Evolutionary conservation across 2,329 filamentous ascomycete species (phyloP).

Genomic region (Myriosclerotinia duriaeana): DNA sequence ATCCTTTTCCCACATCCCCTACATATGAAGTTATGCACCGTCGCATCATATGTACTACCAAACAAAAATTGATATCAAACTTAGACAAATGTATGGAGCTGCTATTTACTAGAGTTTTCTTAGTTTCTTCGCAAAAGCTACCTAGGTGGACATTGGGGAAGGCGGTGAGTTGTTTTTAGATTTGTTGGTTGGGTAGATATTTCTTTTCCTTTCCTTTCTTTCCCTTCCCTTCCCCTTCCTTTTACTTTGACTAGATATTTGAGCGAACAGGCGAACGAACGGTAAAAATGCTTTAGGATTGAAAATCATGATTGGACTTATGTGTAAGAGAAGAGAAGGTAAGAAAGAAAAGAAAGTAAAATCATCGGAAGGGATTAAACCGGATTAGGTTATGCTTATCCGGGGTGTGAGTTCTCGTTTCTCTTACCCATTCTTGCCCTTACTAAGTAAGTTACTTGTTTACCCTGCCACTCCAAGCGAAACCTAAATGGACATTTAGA

Average conservation of each 20-base stretch:
- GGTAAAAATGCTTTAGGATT: slow-evolving; percentile 2
- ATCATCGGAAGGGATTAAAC: slow-evolving; percentile 7
- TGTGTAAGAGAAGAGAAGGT: background rate
- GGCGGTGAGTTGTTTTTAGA: background rate
- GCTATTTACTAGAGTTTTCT: slow-evolving; percentile 1
- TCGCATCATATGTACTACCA: slow-evolving; percentile 11
- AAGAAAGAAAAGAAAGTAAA: background rate
- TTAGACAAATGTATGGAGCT: slow-evolving; percentile 6
- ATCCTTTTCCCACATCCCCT: background rate
- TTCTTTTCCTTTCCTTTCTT: background rate
- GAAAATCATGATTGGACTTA: slow-evolving; percentile 11
- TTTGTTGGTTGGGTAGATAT: background rate
- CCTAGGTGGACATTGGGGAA: background rate
- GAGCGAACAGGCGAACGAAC: background rate
- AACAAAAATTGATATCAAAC: slow-evolving; percentile 15
- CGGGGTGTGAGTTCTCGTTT: background rate
- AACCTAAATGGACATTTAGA: slow-evolving; percentile 21
- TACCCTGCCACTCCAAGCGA: slow-evolving; percentile 15
- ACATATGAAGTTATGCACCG: slow-evolving; percentile 6
- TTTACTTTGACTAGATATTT: slow-evolving; percentile 1
- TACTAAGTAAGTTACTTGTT: background rate
- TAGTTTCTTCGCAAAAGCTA: slow-evolving; percentile 9
- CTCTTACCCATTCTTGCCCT: background rate
- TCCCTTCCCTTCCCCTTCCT: background rate
- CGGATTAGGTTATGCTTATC: slow-evolving; percentile 8